Conservation (phyloP, 192 early-diverging fungal genomes). For the Obelidium mucronatum region DNA sequence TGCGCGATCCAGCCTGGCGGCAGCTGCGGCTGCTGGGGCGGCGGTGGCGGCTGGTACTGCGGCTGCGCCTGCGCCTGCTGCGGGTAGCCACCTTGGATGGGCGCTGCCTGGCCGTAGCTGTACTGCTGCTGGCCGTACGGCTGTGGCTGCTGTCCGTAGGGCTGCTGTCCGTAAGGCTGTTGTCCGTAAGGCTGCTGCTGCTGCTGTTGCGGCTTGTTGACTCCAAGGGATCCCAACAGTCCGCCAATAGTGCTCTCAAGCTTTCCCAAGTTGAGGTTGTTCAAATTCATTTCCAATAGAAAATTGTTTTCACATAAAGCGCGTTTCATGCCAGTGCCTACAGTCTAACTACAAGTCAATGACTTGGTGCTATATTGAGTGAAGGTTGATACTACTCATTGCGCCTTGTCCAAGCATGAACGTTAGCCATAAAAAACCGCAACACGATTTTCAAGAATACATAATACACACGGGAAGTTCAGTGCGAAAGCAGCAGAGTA, state of each 20-base stretch:
- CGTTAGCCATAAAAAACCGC: too few species aligned
- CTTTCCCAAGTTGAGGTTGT: background rate
- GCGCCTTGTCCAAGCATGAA: too few species aligned
- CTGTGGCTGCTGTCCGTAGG: background rate
- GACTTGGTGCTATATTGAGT: too few species aligned
- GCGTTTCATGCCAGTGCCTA: too few species aligned
- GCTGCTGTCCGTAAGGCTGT: background rate
- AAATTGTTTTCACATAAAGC: too few species aligned
- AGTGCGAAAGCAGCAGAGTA: too few species aligned
- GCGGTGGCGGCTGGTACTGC: background rate
- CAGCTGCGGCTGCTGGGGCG: background rate
- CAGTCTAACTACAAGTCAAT: too few species aligned
- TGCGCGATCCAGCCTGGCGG: conserved; percentile 50
- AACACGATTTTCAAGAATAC: too few species aligned
- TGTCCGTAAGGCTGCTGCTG: conserved; percentile 5
- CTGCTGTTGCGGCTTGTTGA: conserved; percentile 7
- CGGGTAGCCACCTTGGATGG: background rate
- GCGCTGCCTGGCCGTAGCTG: background rate
- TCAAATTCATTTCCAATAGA: too few species aligned
- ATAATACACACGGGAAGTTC: too few species aligned
- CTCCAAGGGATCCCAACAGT: background rate
- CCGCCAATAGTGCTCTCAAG: conserved; percentile 15
- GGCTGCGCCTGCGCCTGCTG: conserved; percentile 18
- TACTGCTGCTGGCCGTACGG: conserved; percentile 1
- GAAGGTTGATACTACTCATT: too few species aligned